These are phyloP conservation scores for Trichoderma guizhouense DNA, from an alignment of 2,329 filamentous ascomycete species.

Conservation along the genomic window DNA sequence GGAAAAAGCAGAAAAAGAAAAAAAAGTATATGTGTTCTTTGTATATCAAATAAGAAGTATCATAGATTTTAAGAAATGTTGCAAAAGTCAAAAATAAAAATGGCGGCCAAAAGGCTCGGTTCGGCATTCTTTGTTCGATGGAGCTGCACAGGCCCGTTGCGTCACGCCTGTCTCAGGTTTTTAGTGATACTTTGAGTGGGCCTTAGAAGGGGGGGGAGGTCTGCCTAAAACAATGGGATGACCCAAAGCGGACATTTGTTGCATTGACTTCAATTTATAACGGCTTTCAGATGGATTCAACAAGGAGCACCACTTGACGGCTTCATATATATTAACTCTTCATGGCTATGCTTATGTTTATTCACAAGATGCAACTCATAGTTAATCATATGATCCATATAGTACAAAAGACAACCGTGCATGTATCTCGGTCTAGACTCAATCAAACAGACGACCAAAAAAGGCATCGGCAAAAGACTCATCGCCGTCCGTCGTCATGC, in stretches of 20 bases:
- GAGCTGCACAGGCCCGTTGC: not conserved
- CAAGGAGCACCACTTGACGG: not conserved
- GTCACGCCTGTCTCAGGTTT: slow-evolving; percentile 8
- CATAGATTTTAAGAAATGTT: not conserved
- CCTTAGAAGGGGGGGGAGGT: not conserved
- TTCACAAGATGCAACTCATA: not conserved
- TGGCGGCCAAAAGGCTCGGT: not conserved
- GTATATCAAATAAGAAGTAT: not conserved
- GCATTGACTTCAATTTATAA: not conserved
- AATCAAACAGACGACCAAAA: not conserved
- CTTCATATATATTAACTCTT: not conserved
- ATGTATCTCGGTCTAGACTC: not conserved
- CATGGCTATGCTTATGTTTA: not conserved
- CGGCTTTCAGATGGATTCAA: not conserved
- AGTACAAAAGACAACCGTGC: not conserved
- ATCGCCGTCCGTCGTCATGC: slow-evolving; percentile 15
- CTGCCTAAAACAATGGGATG: not conserved
- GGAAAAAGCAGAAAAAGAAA: not conserved
- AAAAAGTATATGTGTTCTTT: not conserved
- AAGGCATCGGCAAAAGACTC: slow-evolving; percentile 9
- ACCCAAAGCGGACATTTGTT: not conserved
- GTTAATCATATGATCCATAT: not conserved
- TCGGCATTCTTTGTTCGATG: not conserved
- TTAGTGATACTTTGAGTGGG: not conserved
- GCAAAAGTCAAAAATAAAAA: not conserved